These are phyloP conservation scores for Suillus americanus DNA, from an alignment of 768 basidiomycete genomes.

Conservation along the genomic window DNA sequence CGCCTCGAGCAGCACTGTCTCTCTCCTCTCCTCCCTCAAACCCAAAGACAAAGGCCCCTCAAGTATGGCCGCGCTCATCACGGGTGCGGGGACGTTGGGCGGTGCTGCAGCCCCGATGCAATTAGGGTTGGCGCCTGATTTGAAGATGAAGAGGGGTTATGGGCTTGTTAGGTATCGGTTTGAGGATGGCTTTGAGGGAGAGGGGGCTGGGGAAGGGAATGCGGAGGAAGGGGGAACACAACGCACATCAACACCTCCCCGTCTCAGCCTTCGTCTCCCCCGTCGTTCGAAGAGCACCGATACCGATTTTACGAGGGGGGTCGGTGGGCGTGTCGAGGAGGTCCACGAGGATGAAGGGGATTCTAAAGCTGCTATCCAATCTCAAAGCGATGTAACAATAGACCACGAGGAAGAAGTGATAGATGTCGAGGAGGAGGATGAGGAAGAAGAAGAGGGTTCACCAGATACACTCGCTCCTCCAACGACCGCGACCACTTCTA, in stretches of 20 bases:
- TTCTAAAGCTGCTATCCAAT: neutral
- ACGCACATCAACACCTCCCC: slow-evolving; percentile 1
- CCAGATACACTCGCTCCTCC: slow-evolving; percentile 16
- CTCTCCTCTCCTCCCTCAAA: slow-evolving; percentile 16
- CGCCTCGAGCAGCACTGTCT: slow-evolving; percentile 23
- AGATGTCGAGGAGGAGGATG: neutral
- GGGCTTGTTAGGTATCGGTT: slow-evolving; percentile 56
- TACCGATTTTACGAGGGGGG: slow-evolving; percentile 7
- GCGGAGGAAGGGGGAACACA: neutral
- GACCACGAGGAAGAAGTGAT: neutral
- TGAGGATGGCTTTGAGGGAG: neutral
- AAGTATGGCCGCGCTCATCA: slow-evolving; percentile 59
- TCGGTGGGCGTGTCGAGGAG: neutral
- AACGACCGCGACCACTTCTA: slow-evolving; percentile 2
- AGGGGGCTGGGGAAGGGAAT: neutral
- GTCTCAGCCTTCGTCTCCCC: slow-evolving; percentile 1
- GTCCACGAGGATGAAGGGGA: slow-evolving; percentile 12
- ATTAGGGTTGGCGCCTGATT: slow-evolving; percentile 51
- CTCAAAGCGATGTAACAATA: neutral
- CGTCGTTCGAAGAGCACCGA: slow-evolving; percentile 16
- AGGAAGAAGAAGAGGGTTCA: neutral
- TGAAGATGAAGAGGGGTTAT: slow-evolving; percentile 54
- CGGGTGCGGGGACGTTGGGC: slow-evolving; percentile 62
- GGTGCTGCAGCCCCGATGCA: slow-evolving; percentile 58
- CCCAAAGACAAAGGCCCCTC: slow-evolving; percentile 14